Evolutionary conservation across 2,329 filamentous ascomycete genomes (phyloP).

Genomic region (Stromatinia cepivora): DNA sequence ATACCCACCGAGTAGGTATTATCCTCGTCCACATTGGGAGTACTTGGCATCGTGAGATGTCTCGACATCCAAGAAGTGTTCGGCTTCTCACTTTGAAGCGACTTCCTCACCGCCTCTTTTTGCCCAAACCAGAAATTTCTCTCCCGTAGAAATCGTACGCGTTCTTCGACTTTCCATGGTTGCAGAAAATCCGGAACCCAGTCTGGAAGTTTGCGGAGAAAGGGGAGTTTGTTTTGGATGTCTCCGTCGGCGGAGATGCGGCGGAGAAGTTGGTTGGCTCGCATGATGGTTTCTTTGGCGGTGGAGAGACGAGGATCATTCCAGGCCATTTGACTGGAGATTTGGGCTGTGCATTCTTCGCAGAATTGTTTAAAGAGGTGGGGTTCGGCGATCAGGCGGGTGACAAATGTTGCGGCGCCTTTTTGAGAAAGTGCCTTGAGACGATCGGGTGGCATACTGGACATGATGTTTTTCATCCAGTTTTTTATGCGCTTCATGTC

Average conservation of each 20-base stretch:
- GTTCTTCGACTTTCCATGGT: slow-evolving; percentile 25
- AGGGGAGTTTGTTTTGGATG: slow-evolving; percentile 28
- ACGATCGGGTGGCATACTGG: slow-evolving; percentile 35
- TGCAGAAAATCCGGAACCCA: slow-evolving; percentile 27
- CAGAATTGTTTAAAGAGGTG: slow-evolving; percentile 26
- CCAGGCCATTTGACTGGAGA: slow-evolving; percentile 25
- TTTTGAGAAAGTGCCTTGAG: slow-evolving; percentile 22
- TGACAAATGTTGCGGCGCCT: slow-evolving; percentile 20
- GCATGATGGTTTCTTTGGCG: slow-evolving; percentile 24
- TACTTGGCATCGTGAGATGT: slow-evolving; percentile 2
- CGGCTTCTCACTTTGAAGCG: slow-evolving; percentile 6
- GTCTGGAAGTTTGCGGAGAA: slow-evolving; percentile 23
- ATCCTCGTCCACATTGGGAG: slow-evolving; percentile 5
- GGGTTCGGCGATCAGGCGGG: slow-evolving; percentile 19
- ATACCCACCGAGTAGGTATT: slow-evolving; percentile 20
- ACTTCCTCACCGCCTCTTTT: slow-evolving; percentile 18
- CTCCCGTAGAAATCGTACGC: slow-evolving; percentile 19
- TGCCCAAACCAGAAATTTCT: slow-evolving; percentile 28
- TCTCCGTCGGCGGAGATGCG: slow-evolving; percentile 20
- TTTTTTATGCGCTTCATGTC: slow-evolving; percentile 26
- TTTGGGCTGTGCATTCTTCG: slow-evolving; percentile 25
- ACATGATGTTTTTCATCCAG: slow-evolving; percentile 25
- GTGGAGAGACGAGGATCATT: slow-evolving; percentile 21
- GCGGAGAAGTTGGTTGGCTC: slow-evolving; percentile 24
- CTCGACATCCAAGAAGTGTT: slow-evolving; percentile 6